Conservation (phyloP, 192 early-diverging fungal genomes). For the Umbelopsis vinacea region DNA sequence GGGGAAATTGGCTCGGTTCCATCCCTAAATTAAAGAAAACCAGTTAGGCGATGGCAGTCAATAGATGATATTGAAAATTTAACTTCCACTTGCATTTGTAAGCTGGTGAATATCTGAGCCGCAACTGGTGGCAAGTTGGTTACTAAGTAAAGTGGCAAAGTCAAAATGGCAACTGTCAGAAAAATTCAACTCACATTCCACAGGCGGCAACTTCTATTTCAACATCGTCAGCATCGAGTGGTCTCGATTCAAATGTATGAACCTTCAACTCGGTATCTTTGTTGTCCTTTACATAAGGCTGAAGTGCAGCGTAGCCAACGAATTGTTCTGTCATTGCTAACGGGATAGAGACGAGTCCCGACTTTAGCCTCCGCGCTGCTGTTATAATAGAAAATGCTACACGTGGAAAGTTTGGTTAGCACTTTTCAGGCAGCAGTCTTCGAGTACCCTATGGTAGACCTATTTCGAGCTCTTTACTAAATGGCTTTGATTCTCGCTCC, state of each 20-base stretch:
- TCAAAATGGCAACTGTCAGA: not conserved
- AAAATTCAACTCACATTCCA: slow-evolving; percentile 49
- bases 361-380: too few relatives aligned
- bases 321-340: slow-evolving; percentile 27
- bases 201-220: slow-evolving; percentile 52
- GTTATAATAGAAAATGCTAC: too few relatives aligned
- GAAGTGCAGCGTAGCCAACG: slow-evolving; percentile 28
- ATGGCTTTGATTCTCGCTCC: too few relatives aligned
- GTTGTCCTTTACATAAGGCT: slow-evolving; percentile 23
- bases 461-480: too few relatives aligned
- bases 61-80: not conserved
- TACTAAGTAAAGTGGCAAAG: too few relatives aligned
- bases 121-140: slow-evolving; percentile 51
- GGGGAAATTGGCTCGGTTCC: slow-evolving; percentile 40
- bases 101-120: slow-evolving; percentile 76
- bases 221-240: slow-evolving; percentile 47
- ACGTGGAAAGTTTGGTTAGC: too few relatives aligned
- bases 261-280: slow-evolving; percentile 24
- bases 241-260: slow-evolving; percentile 39
- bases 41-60: slow-evolving; percentile 41
- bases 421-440: too few relatives aligned
- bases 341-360: not conserved
- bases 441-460: too few relatives aligned
- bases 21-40: slow-evolving; percentile 25
- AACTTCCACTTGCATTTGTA: slow-evolving; percentile 61